These are phyloP conservation scores for Lathyrus oleraceus DNA, from an alignment of 306 rosid genomes.

Conservation along the genomic window DNA sequence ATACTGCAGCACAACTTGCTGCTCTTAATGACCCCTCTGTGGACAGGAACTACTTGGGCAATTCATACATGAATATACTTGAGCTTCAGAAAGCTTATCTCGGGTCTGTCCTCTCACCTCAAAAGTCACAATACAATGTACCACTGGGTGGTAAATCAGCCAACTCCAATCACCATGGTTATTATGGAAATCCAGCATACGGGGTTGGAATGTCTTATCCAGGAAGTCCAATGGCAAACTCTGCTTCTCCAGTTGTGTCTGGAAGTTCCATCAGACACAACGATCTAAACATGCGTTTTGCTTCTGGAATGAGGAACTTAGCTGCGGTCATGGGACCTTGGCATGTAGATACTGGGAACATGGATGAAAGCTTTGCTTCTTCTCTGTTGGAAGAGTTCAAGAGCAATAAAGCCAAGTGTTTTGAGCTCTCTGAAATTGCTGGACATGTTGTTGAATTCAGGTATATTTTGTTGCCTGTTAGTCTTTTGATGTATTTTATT, in stretches of 20 bases:
- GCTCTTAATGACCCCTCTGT: slow-evolving; percentile 73
- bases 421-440: slow-evolving; percentile 79
- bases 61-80: slow-evolving; percentile 71
- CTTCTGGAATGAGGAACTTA: slow-evolving; percentile 84
- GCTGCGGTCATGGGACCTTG: slow-evolving; percentile 82
- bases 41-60: slow-evolving; percentile 69
- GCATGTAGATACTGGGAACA: slow-evolving; percentile 73
- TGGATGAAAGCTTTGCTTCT: slow-evolving; percentile 73
- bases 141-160: slow-evolving; percentile 69
- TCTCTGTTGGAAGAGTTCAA: slow-evolving; percentile 87
- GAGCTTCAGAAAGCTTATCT: slow-evolving; percentile 88
- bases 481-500: slow-evolving; percentile 27
- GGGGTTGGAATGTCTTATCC: slow-evolving; percentile 81
- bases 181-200: slow-evolving; percentile 74
- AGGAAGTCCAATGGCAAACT: slow-evolving; percentile 85
- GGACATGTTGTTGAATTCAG: slow-evolving; percentile 72
- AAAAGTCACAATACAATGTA: slow-evolving; percentile 74
- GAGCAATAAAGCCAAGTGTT: slow-evolving; percentile 82
- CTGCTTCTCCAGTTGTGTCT: slow-evolving; percentile 78
- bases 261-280: slow-evolving; percentile 88
- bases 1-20: slow-evolving; percentile 79
- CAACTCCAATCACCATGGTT: slow-evolving; percentile 74
- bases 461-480: slow-evolving; percentile 36
- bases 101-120: slow-evolving; percentile 73
- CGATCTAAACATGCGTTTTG: slow-evolving; percentile 71